A percentile compares a stretch with the other conserved stretches of the same genome.
Evolutionary conservation across 805 yeast species (phyloP).

Genomic region (Hanseniaspora clermontiae): DNA sequence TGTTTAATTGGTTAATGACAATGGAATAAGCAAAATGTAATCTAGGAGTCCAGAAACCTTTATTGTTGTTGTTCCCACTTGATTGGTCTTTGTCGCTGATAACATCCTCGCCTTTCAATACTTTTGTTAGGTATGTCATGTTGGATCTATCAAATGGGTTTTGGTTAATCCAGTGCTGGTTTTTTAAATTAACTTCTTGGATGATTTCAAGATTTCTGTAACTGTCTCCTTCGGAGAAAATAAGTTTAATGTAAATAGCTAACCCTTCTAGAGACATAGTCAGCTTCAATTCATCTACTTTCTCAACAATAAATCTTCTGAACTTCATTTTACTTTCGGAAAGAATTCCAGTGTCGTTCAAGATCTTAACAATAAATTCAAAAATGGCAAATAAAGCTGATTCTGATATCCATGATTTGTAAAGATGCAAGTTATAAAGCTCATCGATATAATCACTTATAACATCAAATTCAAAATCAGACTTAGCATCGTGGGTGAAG

Average conservation of each 20-base stretch:
- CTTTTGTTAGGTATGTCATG: constrained; percentile 45
- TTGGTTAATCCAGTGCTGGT: constrained; percentile 47
- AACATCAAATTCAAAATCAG: constrained; percentile 21
- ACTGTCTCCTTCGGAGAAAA: constrained; percentile 13
- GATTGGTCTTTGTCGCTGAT: constrained; percentile 22
- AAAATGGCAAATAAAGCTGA: constrained; percentile 60
- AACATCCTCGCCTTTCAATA: constrained; percentile 42
- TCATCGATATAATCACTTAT: constrained; percentile 33
- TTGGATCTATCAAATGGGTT: constrained; percentile 69
- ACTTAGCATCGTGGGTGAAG: constrained; percentile 22
- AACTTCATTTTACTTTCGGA: constrained; percentile 17
- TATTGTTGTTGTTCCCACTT: constrained; percentile 33
- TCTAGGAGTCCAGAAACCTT: constrained; percentile 62
- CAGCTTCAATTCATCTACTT: constrained; percentile 40
- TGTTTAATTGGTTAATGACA: constrained; percentile 21
- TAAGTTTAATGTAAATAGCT: constrained; percentile 43
- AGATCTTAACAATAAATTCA: constrained; percentile 33
- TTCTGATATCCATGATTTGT: constrained; percentile 79
- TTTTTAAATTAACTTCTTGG: constrained; percentile 15
- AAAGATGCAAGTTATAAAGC: constrained; percentile 44
- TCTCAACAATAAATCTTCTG: constrained; percentile 25
- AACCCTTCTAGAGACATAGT: constrained; percentile 67
- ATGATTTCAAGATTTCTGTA: neutral
- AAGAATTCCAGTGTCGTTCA: neutral
- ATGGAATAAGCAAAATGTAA: constrained; percentile 57